Evolutionary conservation across 371 early-diverging fungal genomes (phyloP).

Genomic region (Dinochytrium kinnereticum): DNA sequence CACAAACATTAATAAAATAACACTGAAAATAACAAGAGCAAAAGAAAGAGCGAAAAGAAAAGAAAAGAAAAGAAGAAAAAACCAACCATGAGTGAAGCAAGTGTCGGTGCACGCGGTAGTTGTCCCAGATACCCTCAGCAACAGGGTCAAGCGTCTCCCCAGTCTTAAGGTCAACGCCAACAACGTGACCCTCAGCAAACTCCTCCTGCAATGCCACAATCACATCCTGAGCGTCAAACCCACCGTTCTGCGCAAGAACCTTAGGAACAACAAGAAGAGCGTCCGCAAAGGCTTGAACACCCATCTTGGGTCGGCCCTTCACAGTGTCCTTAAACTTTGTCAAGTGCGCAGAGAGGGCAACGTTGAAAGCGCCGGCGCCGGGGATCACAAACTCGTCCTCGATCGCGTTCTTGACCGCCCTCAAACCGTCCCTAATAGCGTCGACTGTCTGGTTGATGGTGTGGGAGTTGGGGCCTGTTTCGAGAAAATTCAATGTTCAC

Average conservation of each 20-base stretch:
- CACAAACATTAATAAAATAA: too few species aligned
- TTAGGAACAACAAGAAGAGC: slow-evolving; percentile 96
- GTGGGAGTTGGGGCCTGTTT: slow-evolving; percentile 87
- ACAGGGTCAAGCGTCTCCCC: slow-evolving; percentile 95
- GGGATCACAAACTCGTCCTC: slow-evolving; percentile 92
- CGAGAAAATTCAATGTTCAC: neutral
- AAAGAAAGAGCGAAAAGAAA: slow-evolving; percentile 15
- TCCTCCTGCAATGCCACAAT: slow-evolving; percentile 94
- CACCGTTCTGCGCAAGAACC: slow-evolving; percentile 94
- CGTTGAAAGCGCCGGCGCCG: slow-evolving; percentile 98
- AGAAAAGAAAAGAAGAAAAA: slow-evolving; percentile 18
- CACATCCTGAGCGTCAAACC: slow-evolving; percentile 97
- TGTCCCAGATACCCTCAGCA: slow-evolving; percentile 96
- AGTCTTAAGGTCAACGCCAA: slow-evolving; percentile 93
- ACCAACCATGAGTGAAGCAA: slow-evolving; percentile 87
- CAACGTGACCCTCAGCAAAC: slow-evolving; percentile 84
- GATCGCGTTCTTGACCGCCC: slow-evolving; percentile 96
- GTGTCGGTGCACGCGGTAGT: slow-evolving; percentile 95
- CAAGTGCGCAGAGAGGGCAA: slow-evolving; percentile 83
- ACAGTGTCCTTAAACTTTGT: slow-evolving; percentile 85
- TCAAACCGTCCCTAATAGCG: slow-evolving; percentile 98
- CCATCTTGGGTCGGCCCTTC: slow-evolving; percentile 95
- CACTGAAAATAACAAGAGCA: too few species aligned
- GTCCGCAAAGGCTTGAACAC: slow-evolving; percentile 96
- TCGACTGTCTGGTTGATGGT: slow-evolving; percentile 96